Evolutionary conservation across 176 grass and related monocot species (phyloP).

Genomic region (Carex scoparia): DNA sequence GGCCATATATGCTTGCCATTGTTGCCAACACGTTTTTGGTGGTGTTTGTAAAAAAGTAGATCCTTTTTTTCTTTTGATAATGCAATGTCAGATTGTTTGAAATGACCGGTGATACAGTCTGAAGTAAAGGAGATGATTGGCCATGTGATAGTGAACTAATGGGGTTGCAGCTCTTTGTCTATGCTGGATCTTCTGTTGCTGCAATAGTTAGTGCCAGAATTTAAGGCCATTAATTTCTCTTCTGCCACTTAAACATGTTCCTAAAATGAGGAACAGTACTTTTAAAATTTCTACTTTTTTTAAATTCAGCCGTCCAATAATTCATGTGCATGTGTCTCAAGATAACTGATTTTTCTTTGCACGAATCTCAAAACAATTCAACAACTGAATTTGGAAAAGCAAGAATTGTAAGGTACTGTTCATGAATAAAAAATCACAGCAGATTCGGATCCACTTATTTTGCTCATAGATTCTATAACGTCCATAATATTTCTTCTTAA

Average conservation of each 20-base stretch:
- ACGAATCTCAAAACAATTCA: too few species aligned
- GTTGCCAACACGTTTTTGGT: not conserved
- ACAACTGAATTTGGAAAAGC: too few species aligned
- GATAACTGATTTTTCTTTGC: too few species aligned
- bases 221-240: not conserved
- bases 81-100: conserved; percentile 28
- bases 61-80: conserved; percentile 23
- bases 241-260: not conserved
- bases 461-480: not conserved
- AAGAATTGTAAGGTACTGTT: too few species aligned
- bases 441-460: too few species aligned
- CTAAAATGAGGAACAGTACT: too few species aligned
- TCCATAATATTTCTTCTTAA: not conserved
- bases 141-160: conserved; percentile 33
- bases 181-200: conserved; percentile 1
- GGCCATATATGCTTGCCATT: not conserved
- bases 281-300: too few species aligned
- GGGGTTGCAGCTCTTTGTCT: conserved; percentile 29
- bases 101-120: conserved; percentile 30
- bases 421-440: too few species aligned
- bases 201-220: not conserved
- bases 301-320: too few species aligned
- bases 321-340: too few species aligned
- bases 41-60: conserved; percentile 13
- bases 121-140: conserved; percentile 29